Percentiles rank a stretch among this genome's conserved stretches.
Conservation (phyloP, 129 eudicot species). For the Ambrosia artemisiifolia region DNA sequence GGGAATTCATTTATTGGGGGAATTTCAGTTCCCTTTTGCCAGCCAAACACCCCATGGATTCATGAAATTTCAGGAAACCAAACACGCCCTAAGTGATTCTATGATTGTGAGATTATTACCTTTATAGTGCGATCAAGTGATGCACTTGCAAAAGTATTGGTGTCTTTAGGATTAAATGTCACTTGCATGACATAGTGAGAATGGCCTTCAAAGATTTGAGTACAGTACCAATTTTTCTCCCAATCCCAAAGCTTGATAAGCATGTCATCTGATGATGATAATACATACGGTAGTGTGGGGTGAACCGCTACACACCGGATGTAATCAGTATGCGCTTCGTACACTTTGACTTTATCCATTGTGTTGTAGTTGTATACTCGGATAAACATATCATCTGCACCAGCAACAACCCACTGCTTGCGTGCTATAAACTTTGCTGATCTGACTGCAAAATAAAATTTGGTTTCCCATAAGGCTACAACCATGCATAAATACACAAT, state of each 20-base stretch:
- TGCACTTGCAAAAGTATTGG: conserved; percentile 77
- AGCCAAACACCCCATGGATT: conserved; percentile 5
- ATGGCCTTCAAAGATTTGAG: conserved; percentile 89
- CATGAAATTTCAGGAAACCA: background rate
- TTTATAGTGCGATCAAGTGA: conserved; percentile 80
- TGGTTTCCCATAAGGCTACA: conserved; percentile 1
- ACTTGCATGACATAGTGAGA: conserved; percentile 87
- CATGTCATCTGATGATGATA: conserved; percentile 85
- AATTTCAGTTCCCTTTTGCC: background rate
- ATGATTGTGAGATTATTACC: conserved; percentile 29
- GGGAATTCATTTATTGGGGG: background rate
- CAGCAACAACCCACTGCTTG: conserved; percentile 81
- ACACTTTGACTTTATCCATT: conserved; percentile 69
- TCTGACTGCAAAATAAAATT: conserved; percentile 45
- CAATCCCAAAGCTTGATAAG: conserved; percentile 90
- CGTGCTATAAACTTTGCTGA: conserved; percentile 82
- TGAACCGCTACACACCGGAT: conserved; percentile 81
- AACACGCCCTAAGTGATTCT: background rate
- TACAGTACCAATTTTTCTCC: conserved; percentile 75
- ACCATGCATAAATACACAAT: conserved; percentile 6
- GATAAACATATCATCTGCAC: conserved; percentile 74
- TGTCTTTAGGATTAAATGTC: conserved; percentile 68
- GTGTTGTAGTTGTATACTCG: conserved; percentile 76
- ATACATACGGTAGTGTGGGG: conserved; percentile 72
- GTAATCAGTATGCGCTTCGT: conserved; percentile 73